Evolutionary conservation across 805 yeast species (phyloP).

Genomic region (Metschnikowia lochheadii): DNA sequence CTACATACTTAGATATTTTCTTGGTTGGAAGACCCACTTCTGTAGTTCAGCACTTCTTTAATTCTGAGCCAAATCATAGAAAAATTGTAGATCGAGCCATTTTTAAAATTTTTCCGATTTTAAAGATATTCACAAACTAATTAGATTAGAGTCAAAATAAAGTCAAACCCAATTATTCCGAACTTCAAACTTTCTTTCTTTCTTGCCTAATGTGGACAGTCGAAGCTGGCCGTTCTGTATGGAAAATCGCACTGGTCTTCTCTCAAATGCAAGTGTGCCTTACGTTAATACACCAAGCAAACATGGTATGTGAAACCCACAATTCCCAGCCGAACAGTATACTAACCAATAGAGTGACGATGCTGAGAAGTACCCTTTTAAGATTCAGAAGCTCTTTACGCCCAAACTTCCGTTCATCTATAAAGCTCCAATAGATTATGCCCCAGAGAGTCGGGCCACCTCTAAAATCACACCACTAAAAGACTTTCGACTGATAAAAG

Average conservation of each 20-base stretch:
- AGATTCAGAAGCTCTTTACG: constrained; percentile 49
- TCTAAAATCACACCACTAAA: constrained; percentile 45
- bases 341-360: constrained; percentile 18
- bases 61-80: too few species aligned
- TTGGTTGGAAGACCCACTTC: too few species aligned
- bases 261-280: background rate
- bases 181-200: background rate
- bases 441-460: constrained; percentile 46
- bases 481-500: constrained; percentile 20
- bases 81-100: too few species aligned
- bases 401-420: constrained; percentile 56
- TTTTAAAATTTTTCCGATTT: too few species aligned
- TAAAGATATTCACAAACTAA: too few species aligned
- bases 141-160: too few species aligned
- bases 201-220: background rate
- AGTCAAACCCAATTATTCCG: background rate
- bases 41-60: too few species aligned
- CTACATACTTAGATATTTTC: too few species aligned
- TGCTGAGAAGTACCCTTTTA: constrained; percentile 32
- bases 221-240: background rate
- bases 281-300: background rate
- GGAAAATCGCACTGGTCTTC: background rate
- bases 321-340: background rate
- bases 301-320: constrained; percentile 1
- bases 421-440: constrained; percentile 46